phyloP scores from a whole-genome alignment of 805 yeast genomes.

The Hagleromyces aurorensis region DNA sequence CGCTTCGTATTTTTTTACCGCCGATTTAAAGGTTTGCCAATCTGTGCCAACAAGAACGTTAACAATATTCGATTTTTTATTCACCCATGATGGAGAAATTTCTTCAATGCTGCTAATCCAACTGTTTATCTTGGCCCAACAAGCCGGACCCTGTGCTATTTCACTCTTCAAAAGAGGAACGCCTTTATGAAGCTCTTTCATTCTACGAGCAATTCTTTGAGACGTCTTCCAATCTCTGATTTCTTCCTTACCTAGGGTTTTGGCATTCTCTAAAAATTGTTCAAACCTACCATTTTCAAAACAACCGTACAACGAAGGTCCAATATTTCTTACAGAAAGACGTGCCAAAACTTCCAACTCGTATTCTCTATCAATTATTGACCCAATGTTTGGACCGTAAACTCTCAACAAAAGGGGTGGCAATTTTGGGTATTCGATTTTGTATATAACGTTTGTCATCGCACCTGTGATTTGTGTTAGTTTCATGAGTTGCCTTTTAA shows the following conservation, averaged over 20 bases:
- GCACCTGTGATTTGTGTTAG: constrained; percentile 82
- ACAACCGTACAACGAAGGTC: constrained; percentile 83
- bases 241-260: constrained; percentile 64
- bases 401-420: constrained; percentile 68
- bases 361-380: constrained; percentile 75
- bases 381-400: constrained; percentile 81
- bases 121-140: constrained; percentile 60
- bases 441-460: constrained; percentile 81
- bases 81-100: constrained; percentile 29
- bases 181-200: constrained; percentile 88
- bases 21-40: constrained; percentile 42
- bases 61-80: constrained; percentile 28
- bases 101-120: constrained; percentile 54
- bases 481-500: constrained; percentile 38
- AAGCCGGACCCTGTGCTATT: constrained; percentile 49
- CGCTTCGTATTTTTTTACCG: constrained; percentile 44
- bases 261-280: constrained; percentile 79
- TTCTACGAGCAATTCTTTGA: constrained; percentile 85
- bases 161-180: constrained; percentile 58
- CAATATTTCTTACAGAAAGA: constrained; percentile 70
- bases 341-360: constrained; percentile 70
- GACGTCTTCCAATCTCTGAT: constrained; percentile 69
- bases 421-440: constrained; percentile 53
- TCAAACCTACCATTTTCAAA: constrained; percentile 91
- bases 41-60: constrained; percentile 33